Evolutionary conservation across 2,329 filamentous ascomycete species (phyloP).

Genomic region (Hortaea werneckii): DNA sequence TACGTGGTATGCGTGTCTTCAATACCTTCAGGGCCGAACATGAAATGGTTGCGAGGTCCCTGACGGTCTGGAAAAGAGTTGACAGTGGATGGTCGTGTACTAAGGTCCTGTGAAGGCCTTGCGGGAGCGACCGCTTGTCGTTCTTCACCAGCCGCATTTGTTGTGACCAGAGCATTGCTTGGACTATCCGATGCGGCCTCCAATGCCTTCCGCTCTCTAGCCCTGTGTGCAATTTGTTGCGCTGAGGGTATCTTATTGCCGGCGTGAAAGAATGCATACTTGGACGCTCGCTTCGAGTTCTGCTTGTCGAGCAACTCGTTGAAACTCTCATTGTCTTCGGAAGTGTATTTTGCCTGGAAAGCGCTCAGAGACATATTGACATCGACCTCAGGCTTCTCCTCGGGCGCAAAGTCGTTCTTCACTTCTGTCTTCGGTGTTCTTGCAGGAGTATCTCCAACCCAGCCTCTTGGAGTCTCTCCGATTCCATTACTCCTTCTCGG

Average conservation of each 20-base stretch:
- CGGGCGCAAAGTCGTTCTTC: conserved; percentile 20
- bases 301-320: conserved; percentile 85
- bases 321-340: conserved; percentile 96
- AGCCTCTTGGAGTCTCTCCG: conserved; percentile 28
- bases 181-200: conserved; percentile 8
- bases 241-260: conserved; percentile 69
- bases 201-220: conserved; percentile 54
- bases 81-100: conserved; percentile 64
- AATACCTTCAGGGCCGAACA: conserved; percentile 66
- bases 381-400: conserved; percentile 47
- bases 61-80: conserved; percentile 56
- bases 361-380: conserved; percentile 69
- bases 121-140: conserved; percentile 10
- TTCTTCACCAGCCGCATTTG: conserved; percentile 17
- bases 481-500: conserved; percentile 12
- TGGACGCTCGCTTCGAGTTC: conserved; percentile 72
- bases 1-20: conserved; percentile 48
- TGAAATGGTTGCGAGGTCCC: conserved; percentile 67
- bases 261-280: conserved; percentile 80
- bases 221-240: conserved; percentile 48
- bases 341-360: conserved; percentile 90
- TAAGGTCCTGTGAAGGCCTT: conserved; percentile 49
- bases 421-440: conserved; percentile 37
- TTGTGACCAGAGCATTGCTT: conserved; percentile 15
- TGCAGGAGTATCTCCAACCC: conserved; percentile 61